Percentiles rank a stretch among this genome's conserved stretches.
phyloP scores from a whole-genome alignment of 768 basidiomycete species.

The Dictyophora rubrovolvata region DNA sequence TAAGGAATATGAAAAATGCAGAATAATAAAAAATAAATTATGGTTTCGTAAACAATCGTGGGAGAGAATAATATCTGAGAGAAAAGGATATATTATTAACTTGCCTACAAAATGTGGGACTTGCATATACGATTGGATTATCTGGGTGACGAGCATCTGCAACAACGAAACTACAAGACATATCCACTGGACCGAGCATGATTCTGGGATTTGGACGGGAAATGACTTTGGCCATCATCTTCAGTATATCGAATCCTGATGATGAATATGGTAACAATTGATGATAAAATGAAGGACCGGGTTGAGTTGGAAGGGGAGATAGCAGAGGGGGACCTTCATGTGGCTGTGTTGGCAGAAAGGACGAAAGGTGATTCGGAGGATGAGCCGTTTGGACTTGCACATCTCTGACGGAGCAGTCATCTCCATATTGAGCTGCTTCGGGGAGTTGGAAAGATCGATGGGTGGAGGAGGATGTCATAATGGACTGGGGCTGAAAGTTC shows the following conservation, averaged over 20 bases:
- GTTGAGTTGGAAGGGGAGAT: conserved; percentile 7
- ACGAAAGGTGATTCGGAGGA: conserved; percentile 6
- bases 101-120: conserved; percentile 56
- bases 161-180: conserved; percentile 87
- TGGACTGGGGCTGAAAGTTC: neutral
- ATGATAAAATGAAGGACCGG: conserved; percentile 13
- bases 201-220: conserved; percentile 66
- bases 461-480: conserved; percentile 20
- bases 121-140: conserved; percentile 83
- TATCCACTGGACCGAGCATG: conserved; percentile 81
- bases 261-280: conserved; percentile 61
- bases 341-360: conserved; percentile 5
- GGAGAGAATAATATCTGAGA: neutral
- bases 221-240: conserved; percentile 69
- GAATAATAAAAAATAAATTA: neutral
- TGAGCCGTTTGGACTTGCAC: neutral
- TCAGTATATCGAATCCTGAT: conserved; percentile 85
- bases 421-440: too few relatives aligned
- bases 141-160: conserved; percentile 77
- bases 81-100: conserved; percentile 2
- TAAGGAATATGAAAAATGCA: neutral
- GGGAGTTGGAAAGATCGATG: neutral
- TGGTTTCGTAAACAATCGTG: too few relatives aligned
- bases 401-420: neutral
- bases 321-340: neutral